Conservation (phyloP, 2,329 filamentous ascomycete genomes). For the Drechslerella dactyloides region DNA sequence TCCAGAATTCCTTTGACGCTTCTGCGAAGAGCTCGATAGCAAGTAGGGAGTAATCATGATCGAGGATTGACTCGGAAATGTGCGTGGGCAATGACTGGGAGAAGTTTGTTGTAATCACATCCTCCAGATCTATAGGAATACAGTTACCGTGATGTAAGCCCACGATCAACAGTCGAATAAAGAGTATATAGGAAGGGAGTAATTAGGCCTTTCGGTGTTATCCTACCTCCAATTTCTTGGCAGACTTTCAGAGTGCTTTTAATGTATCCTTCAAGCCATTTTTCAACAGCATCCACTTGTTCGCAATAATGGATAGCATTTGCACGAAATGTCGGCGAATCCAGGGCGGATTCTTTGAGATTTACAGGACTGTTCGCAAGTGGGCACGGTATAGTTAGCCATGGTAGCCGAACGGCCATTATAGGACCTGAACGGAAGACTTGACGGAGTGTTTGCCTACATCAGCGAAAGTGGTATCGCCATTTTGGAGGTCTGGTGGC, state of each 20-base stretch:
- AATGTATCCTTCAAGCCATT: conserved; percentile 81
- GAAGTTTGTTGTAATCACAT: conserved; percentile 74
- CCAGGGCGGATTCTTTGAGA: conserved; percentile 91
- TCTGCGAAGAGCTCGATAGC: conserved; percentile 85
- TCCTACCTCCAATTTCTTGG: conserved; percentile 66
- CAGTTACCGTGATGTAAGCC: neutral
- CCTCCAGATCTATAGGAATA: conserved; percentile 68
- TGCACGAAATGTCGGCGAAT: conserved; percentile 93
- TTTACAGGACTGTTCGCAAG: conserved; percentile 71
- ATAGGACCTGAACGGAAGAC: too few species aligned
- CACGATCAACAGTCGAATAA: neutral
- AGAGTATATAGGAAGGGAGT: neutral
- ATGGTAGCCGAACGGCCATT: too few species aligned
- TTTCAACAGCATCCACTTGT: conserved; percentile 87
- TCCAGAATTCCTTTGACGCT: conserved; percentile 86
- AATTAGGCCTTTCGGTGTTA: conserved; percentile 13
- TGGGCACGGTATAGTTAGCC: too few species aligned
- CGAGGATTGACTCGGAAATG: conserved; percentile 81
- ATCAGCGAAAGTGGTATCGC: conserved; percentile 52
- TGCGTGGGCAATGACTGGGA: conserved; percentile 75
- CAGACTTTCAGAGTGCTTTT: conserved; percentile 69
- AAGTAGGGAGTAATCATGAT: conserved; percentile 92
- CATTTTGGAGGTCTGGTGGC: conserved; percentile 9
- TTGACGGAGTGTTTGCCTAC: conserved; percentile 28
- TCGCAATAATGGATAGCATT: conserved; percentile 85